Evolutionary conservation across 768 basidiomycete genomes (phyloP).

Genomic region (Mycena filopes): DNA sequence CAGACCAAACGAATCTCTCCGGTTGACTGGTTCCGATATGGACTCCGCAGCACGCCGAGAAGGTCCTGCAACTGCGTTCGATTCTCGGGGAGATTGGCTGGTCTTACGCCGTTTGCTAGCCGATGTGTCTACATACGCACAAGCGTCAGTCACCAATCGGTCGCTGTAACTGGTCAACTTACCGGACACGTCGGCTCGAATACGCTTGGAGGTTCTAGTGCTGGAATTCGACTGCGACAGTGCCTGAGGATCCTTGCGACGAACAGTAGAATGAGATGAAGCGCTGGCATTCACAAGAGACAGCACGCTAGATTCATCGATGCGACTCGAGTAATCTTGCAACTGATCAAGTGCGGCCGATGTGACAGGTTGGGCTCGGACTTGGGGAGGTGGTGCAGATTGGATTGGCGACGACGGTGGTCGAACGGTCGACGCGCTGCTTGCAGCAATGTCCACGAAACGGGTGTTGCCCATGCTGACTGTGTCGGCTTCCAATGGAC

Average conservation of each 20-base stretch:
- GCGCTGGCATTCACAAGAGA: not conserved
- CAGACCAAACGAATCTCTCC: constrained; percentile 34
- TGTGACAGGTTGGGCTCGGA: not conserved
- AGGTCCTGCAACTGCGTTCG: constrained; percentile 26
- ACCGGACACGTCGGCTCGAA: constrained; percentile 8
- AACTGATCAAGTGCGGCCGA: constrained; percentile 32
- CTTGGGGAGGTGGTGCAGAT: not conserved
- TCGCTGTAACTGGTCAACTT: too few relatives aligned
- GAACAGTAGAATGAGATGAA: constrained; percentile 16
- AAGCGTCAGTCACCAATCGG: not conserved
- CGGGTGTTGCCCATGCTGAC: constrained; percentile 20
- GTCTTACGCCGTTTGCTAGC: constrained; percentile 21
- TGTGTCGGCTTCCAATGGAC: constrained; percentile 20
- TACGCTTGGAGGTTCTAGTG: constrained; percentile 15
- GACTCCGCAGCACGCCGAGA: constrained; percentile 31
- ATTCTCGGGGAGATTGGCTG: not conserved
- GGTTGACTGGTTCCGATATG: constrained; percentile 43
- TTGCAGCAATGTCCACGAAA: constrained; percentile 8
- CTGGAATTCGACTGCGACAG: not conserved
- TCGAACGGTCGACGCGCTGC: constrained; percentile 24
- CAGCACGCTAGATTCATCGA: constrained; percentile 25
- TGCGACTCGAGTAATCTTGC: constrained; percentile 37
- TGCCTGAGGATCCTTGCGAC: not conserved
- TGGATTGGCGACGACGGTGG: constrained; percentile 8
- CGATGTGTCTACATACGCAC: not conserved